Evolutionary conservation across 2,329 filamentous ascomycete species (phyloP).

Genomic region (Bretziella fagacearum): DNA sequence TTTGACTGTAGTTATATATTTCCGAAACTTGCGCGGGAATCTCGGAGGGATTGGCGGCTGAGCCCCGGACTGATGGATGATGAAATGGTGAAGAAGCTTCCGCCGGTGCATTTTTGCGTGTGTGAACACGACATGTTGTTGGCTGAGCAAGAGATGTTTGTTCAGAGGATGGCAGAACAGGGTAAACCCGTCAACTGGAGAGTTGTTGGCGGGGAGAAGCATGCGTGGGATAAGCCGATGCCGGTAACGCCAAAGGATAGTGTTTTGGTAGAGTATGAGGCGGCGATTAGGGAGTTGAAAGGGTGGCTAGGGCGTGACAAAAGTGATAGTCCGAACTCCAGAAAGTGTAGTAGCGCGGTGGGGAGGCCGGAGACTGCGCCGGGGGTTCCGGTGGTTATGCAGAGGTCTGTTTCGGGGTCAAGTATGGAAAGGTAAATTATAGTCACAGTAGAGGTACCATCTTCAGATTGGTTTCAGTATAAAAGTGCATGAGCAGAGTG

Average conservation of each 20-base stretch:
- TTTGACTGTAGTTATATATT: constrained; percentile 47
- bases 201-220: constrained; percentile 29
- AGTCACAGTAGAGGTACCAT: no score
- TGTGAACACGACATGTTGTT: constrained; percentile 53
- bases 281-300: constrained; percentile 25
- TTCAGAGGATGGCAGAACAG: constrained; percentile 32
- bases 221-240: constrained; percentile 33
- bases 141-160: constrained; percentile 42
- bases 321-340: no score
- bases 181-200: constrained; percentile 24
- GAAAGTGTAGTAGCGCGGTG: neutral
- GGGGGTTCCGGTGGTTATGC: neutral
- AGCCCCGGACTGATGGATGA: constrained; percentile 41
- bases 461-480: no score
- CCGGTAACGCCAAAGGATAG: constrained; percentile 29
- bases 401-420: no score
- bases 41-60: constrained; percentile 36
- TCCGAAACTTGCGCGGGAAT: constrained; percentile 28
- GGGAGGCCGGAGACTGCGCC: neutral
- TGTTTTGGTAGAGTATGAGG: constrained; percentile 30
- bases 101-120: constrained; percentile 39
- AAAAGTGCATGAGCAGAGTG: no score
- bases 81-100: constrained; percentile 33
- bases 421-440: no score
- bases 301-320: neutral